Evolutionary conservation across 306 rosid genomes (phyloP).

Genomic region (Rosa rugosa): DNA sequence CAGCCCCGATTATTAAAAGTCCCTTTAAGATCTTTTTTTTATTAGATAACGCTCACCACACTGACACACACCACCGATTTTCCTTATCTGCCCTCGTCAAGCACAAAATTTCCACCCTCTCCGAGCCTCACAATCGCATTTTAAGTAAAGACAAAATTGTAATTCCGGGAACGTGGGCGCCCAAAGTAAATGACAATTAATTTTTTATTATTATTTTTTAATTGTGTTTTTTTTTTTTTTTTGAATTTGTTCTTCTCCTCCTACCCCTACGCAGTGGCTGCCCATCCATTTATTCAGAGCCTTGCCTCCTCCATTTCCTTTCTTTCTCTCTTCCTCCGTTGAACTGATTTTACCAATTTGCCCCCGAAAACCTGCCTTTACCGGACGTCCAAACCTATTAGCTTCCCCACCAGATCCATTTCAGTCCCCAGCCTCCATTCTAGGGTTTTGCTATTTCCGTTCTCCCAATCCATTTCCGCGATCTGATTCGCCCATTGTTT

Average conservation of each 20-base stretch:
- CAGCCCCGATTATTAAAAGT: neutral
- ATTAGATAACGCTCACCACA: conserved; percentile 1
- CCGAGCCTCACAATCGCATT: neutral
- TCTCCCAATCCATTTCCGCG: conserved; percentile 19
- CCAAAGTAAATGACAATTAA: neutral
- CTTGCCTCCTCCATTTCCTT: conserved; percentile 19
- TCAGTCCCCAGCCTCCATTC: conserved; percentile 35
- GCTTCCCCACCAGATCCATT: conserved; percentile 49
- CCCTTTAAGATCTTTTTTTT: neutral
- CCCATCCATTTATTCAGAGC: conserved; percentile 30
- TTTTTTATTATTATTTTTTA: neutral
- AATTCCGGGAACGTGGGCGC: neutral
- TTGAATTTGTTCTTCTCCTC: conserved; percentile 23
- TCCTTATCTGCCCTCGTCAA: neutral
- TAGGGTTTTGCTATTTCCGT: conserved; percentile 28
- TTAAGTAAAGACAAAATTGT: neutral
- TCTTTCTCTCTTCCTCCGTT: neutral
- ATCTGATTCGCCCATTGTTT: conserved; percentile 17
- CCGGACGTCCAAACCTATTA: neutral
- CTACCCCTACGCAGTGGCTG: conserved; percentile 5
- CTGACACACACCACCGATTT: neutral
- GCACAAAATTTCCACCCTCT: neutral
- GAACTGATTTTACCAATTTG: conserved; percentile 27
- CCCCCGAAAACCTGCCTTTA: conserved; percentile 31
- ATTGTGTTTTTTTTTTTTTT: neutral